A percentile compares a stretch with the other conserved stretches of the same genome.
Conservation (phyloP, 176 grass and related monocot genomes). For the Zea luxurians region DNA sequence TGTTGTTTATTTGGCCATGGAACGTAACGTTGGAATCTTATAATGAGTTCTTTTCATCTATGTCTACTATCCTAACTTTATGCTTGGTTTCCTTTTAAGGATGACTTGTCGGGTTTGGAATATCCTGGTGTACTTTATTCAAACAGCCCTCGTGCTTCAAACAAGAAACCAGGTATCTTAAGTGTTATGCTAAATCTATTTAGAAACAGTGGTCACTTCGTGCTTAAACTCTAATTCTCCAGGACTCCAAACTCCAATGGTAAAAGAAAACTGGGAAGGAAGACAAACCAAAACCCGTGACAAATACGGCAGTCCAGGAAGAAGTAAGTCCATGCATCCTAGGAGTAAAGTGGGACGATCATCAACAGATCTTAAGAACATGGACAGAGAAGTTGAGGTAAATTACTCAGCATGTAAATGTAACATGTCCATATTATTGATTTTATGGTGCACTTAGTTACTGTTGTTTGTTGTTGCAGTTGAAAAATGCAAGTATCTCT, state of each 20-base stretch:
- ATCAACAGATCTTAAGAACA: slow-evolving; percentile 38
- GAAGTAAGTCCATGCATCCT: slow-evolving; percentile 13
- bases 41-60: background rate
- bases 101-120: slow-evolving; percentile 55
- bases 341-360: slow-evolving; percentile 37
- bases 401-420: slow-evolving; percentile 21
- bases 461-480: slow-evolving; percentile 49
- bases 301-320: slow-evolving; percentile 36
- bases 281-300: slow-evolving; percentile 42
- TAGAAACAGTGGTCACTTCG: slow-evolving; percentile 11
- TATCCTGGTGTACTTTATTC: slow-evolving; percentile 58
- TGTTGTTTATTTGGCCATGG: slow-evolving; percentile 25
- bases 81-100: slow-evolving; percentile 50
- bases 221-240: slow-evolving; percentile 38
- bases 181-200: slow-evolving; percentile 13
- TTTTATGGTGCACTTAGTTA: slow-evolving; percentile 20
- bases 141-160: slow-evolving; percentile 38
- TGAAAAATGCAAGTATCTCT: slow-evolving; percentile 72
- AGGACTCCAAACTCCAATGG: slow-evolving; percentile 37
- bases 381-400: slow-evolving; percentile 65
- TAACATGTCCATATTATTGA: slow-evolving; percentile 31
- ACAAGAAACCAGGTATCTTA: slow-evolving; percentile 48
- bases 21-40: background rate
- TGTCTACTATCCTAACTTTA: slow-evolving; percentile 5
- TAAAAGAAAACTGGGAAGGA: slow-evolving; percentile 56